phyloP scores from a whole-genome alignment of 2,329 filamentous ascomycete species.

The Cryphonectria carpinicola region DNA sequence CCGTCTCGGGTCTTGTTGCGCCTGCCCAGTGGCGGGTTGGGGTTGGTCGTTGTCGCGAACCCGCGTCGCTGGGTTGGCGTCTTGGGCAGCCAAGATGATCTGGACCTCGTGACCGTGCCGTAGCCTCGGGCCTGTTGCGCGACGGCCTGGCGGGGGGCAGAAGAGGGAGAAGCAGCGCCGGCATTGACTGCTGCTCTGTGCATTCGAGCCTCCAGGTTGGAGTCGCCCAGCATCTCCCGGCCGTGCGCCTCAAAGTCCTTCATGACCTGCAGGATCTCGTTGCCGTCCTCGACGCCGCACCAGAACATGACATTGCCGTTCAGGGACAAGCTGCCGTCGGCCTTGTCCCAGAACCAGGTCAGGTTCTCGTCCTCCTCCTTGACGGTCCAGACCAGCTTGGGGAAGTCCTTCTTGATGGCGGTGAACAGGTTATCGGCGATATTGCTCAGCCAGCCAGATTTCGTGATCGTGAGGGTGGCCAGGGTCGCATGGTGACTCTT shows the following conservation, averaged over 20 bases:
- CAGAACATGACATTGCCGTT: constrained; percentile 93
- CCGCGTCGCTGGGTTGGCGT: constrained; percentile 40
- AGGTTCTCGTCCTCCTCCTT: constrained; percentile 95
- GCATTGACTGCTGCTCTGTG: constrained; percentile 71
- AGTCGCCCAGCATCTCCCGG: constrained; percentile 83
- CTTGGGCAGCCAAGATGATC: constrained; percentile 25
- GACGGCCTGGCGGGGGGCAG: constrained; percentile 24
- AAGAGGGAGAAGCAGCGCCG: constrained; percentile 41
- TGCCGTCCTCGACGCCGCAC: constrained; percentile 83
- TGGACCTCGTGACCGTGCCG: constrained; percentile 58
- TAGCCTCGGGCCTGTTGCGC: constrained; percentile 68
- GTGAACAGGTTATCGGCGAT: constrained; percentile 94
- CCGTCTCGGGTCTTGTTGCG: constrained; percentile 84
- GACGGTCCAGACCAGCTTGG: constrained; percentile 94
- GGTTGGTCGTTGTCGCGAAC: constrained; percentile 73
- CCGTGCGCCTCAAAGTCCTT: constrained; percentile 83
- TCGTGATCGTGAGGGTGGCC: constrained; percentile 89
- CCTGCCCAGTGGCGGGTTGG: constrained; percentile 86
- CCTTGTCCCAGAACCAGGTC: constrained; percentile 98
- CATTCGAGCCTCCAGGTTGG: constrained; percentile 85
- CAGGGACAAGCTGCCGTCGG: constrained; percentile 85
- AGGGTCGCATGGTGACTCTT: constrained; percentile 74
- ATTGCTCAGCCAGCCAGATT: constrained; percentile 92
- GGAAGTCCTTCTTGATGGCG: constrained; percentile 90
- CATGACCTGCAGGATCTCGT: constrained; percentile 82